A percentile compares a stretch with the other conserved stretches of the same genome.
These are phyloP conservation scores for Eucalyptus decipiens DNA, from an alignment of 345 rosid species.

Conservation along the genomic window DNA sequence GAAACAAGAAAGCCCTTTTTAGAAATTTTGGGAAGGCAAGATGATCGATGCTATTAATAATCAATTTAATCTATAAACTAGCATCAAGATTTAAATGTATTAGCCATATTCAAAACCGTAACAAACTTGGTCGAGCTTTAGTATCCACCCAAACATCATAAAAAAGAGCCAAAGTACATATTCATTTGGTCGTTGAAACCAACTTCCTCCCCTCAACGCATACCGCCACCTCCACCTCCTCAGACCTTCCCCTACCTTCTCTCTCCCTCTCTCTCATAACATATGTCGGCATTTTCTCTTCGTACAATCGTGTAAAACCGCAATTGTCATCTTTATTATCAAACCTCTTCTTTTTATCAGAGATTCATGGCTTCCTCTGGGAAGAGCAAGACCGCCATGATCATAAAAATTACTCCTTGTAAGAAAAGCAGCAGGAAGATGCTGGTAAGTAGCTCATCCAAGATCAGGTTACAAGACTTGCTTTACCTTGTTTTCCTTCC, in stretches of 20 bases:
- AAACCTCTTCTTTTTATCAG: not conserved
- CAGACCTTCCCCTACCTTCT: not conserved
- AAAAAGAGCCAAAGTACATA: not conserved
- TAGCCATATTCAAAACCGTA: not conserved
- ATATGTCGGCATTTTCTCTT: not conserved
- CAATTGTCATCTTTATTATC: not conserved
- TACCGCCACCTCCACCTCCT: not conserved
- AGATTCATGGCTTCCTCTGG: not conserved
- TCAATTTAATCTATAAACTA: not conserved
- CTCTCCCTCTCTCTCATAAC: too few relatives aligned
- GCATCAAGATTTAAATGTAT: not conserved
- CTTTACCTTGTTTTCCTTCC: not conserved
- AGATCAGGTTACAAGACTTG: not conserved
- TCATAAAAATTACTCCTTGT: conserved; percentile 55
- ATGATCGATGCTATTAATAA: not conserved
- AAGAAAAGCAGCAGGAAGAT: not conserved
- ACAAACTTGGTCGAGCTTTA: not conserved
- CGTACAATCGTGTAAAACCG: not conserved
- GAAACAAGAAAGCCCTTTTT: not conserved
- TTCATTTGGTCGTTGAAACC: conserved; percentile 1
- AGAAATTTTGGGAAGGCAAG: not conserved
- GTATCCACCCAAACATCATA: not conserved
- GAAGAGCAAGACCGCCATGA: not conserved
- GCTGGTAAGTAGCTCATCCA: not conserved
- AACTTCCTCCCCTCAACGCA: not conserved